Conservation (phyloP, 1,284 basidiomycete genomes). For the Crepidotus sp. region DNA sequence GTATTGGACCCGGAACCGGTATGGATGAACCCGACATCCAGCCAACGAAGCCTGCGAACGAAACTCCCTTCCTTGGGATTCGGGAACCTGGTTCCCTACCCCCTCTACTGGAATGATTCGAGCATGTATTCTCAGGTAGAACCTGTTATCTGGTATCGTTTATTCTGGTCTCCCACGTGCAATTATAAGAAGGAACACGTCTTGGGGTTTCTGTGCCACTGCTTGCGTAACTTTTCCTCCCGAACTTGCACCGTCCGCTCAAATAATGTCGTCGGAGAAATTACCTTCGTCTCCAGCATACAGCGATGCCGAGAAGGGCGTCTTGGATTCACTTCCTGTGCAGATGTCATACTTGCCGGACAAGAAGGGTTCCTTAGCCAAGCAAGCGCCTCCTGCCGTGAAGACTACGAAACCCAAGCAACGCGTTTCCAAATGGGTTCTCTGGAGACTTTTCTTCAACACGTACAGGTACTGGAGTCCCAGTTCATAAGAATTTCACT, state of each 20-base stretch:
- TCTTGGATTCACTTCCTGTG: slow-evolving; percentile 22
- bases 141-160: slow-evolving; percentile 14
- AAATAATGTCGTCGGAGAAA: slow-evolving; percentile 17
- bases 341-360: slow-evolving; percentile 25
- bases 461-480: slow-evolving; percentile 40
- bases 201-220: slow-evolving; percentile 10
- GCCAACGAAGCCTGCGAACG: slow-evolving; percentile 22
- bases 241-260: slow-evolving; percentile 4
- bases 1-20: slow-evolving; percentile 21
- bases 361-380: slow-evolving; percentile 29
- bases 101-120: slow-evolving; percentile 10
- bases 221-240: slow-evolving; percentile 17
- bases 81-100: slow-evolving; percentile 13
- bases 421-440: slow-evolving; percentile 37
- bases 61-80: slow-evolving; percentile 21
- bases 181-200: slow-evolving; percentile 19
- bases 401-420: slow-evolving; percentile 30
- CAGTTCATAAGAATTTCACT: neutral
- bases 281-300: slow-evolving; percentile 12
- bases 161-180: slow-evolving; percentile 14
- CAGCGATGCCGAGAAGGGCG: slow-evolving; percentile 20
- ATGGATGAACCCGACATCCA: slow-evolving; percentile 22
- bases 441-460: slow-evolving; percentile 56
- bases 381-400: slow-evolving; percentile 20
- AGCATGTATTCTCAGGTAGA: slow-evolving; percentile 7